These are phyloP conservation scores for Chionographis japonica DNA, from an alignment of 106 monocot species.

Conservation along the genomic window DNA sequence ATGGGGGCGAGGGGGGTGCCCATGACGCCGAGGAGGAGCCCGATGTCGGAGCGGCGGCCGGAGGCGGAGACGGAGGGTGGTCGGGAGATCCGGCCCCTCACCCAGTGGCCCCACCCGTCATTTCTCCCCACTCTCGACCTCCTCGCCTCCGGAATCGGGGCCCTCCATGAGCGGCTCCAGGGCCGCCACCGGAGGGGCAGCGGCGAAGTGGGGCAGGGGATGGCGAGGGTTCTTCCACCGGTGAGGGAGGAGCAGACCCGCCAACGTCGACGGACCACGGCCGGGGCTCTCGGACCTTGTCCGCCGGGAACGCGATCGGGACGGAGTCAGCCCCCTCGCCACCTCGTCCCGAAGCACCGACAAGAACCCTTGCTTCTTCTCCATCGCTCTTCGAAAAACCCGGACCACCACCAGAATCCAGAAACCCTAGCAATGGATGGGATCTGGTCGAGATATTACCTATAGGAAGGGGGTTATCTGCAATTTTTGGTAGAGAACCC, in stretches of 20 bases:
- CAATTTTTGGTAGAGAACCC: no score
- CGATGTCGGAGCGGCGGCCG: slow-evolving; percentile 37
- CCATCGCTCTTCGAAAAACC: slow-evolving; percentile 11
- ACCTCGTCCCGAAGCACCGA: slow-evolving; percentile 36
- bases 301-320: slow-evolving; percentile 11
- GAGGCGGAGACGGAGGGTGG: slow-evolving; percentile 30
- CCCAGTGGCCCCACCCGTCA: slow-evolving; percentile 37
- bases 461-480: no score
- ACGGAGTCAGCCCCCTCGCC: slow-evolving; percentile 30
- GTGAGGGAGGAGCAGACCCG: slow-evolving; percentile 28
- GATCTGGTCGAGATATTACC: no score
- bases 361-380: slow-evolving; percentile 41
- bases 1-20: slow-evolving; percentile 66
- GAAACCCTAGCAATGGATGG: no score
- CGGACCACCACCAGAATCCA: no score
- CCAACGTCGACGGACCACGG: slow-evolving; percentile 30
- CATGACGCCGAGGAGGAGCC: slow-evolving; percentile 66
- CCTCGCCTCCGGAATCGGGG: slow-evolving; percentile 27
- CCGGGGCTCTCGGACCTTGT: slow-evolving; percentile 24
- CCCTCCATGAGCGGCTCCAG: slow-evolving; percentile 56
- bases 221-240: slow-evolving; percentile 13
- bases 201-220: not conserved
- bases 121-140: slow-evolving; percentile 23
- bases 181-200: slow-evolving; percentile 8
- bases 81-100: slow-evolving; percentile 33